phyloP scores from a whole-genome alignment of 129 eudicot species.

The Centaurea solstitialis region DNA sequence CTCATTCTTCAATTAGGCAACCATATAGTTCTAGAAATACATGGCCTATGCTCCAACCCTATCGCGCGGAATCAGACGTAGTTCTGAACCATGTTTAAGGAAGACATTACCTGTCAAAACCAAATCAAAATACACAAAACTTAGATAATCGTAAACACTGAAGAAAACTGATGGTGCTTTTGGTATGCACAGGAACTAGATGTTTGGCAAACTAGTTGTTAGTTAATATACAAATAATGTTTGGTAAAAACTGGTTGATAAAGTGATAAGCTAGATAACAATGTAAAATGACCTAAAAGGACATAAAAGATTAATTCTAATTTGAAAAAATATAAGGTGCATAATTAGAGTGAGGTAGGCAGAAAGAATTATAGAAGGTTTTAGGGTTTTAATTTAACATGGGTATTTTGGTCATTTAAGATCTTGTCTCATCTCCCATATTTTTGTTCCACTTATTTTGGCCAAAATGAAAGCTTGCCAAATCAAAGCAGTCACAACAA shows the following conservation, averaged over 20 bases:
- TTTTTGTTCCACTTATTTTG: not conserved
- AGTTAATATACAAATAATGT: no score
- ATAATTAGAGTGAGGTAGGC: not conserved
- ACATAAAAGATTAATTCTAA: no score
- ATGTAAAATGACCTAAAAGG: no score
- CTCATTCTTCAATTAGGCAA: not conserved
- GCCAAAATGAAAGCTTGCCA: not conserved
- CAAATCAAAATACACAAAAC: not conserved
- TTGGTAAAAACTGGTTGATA: no score
- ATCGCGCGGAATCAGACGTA: conserved; percentile 95
- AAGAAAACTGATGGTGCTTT: not conserved
- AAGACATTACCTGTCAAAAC: conserved; percentile 80
- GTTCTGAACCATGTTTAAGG: conserved; percentile 92
- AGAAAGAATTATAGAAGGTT: not conserved
- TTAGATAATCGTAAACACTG: not conserved
- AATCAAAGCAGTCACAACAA: not conserved
- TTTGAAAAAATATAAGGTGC: no score
- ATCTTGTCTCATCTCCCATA: not conserved
- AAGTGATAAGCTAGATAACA: no score
- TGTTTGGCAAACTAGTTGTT: no score
- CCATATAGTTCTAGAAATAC: not conserved
- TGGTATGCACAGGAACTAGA: not conserved
- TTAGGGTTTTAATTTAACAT: not conserved
- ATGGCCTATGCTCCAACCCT: conserved; percentile 70
- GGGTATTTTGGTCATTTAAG: not conserved